Evolutionary conservation across 75 land plant species (phyloP), one percentile per base, ranked within the genome.

Genomic region (Chamaecyparis obtusa): DNA sequence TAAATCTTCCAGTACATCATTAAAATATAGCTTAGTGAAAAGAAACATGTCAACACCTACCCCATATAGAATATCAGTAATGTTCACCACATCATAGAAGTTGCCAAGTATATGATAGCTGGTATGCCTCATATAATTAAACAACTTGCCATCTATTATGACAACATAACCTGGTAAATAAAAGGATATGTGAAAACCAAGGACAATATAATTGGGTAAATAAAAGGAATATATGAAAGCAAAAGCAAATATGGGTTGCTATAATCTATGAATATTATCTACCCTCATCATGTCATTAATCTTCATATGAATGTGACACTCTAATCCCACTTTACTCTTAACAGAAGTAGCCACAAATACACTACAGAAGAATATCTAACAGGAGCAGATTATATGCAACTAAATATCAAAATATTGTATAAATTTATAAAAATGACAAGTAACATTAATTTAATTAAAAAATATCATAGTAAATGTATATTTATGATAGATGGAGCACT

Each of bases 31-130:
- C 83, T 19, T 81, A 51, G 5, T 11, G 39, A 46, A 10, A 81
- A 27, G 51, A 49, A 46, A 81, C 9, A 14, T 81, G 32, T 44
- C 83, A 44, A 27, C 48, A 43, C 32, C 11, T 9, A 27, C 51
- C 41, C 83, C 44, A 80, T 43, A 80, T 24, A 44, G 48, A 80
- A 49, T 79, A 43, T 7, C 5, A 41, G 19, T 41, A 43, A 41
- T 79, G 17, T 16, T 41, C 46, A 79, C 43, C 43, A 79, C 39
- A 9, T 41, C 83, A 41, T 24, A 39, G 41, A 39, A 56, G 90
- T 98, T 64, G 69, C 69, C 69, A 24, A 43, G 27, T 44, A 10
- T 79, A 43, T 46, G 14, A 81, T 81, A 46, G 30, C 83, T 81
- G 48, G 48, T 2, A 81, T 48, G 51, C 9, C 4, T 13, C 30